Evolutionary conservation across 305 asterid species (phyloP), one percentile per base, ranked within the genome.

Genomic region (Rubia peregrina): DNA sequence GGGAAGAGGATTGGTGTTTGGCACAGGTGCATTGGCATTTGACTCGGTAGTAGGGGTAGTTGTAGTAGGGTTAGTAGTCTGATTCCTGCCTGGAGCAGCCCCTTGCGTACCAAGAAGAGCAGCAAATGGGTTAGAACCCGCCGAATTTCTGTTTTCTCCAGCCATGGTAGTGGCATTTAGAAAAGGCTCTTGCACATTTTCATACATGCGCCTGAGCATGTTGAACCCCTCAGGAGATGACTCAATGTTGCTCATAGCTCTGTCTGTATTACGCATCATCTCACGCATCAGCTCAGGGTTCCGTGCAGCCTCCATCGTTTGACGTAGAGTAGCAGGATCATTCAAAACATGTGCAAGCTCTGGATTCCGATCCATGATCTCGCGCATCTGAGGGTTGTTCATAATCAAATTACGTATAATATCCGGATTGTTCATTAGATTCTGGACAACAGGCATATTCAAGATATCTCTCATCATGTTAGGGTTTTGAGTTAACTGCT

Each of bases 371-470:
- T 83, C 86, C 80, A 83, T 80, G 68, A 83, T 75, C 75, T 83
- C 86, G 44, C 86, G 86, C 86, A 83, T 83, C 71, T 83, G 86
- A 80, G 86, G 86, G 71, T 83, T 83, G 75, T 74, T 83, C 84
- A 76, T 83, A 51, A 83, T 80, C 84, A 83, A 10, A 75, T 80
- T 83, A 30, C 84, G 84, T 38, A 82, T 82, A 14, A 82, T 69
- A 10, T 82, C 86, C 51, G 86, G 86, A 70, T 82, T 83, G 75
- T 78, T 80, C 86, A 83, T 80, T 62, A 83, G 44, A 69, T 78
- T 83, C 79, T 83, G 86, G 73, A 83, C 77, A 24, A 73, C 70
- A 51, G 86, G 86, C 81, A 78, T 75, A 55, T 83, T 78, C 79
- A 83, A 56, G 48, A 83, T 83, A 68, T 83, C 86, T 62, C 84